Conservation (phyloP, 31 red algal genomes). For the Odonthalia washingtoniensis region DNA sequence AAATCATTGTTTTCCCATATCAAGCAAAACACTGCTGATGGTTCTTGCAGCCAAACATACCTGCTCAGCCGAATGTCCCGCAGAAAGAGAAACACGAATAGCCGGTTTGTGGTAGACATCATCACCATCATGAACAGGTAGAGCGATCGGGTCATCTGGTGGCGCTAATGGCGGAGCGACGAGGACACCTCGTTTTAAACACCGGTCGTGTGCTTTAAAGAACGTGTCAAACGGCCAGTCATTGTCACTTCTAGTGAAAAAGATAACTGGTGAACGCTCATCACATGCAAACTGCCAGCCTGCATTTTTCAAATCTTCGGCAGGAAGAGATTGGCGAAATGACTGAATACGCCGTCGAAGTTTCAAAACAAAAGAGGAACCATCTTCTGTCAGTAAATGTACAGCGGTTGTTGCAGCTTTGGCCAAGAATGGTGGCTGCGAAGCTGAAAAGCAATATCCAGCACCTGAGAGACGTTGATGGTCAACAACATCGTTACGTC, state of each 20-base stretch:
- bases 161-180: slow-evolving; percentile 63
- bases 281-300: slow-evolving; percentile 74
- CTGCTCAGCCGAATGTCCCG: slow-evolving; percentile 16
- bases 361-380: slow-evolving; percentile 38
- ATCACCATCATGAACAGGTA: background rate
- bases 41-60: slow-evolving; percentile 18
- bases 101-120: too few species aligned
- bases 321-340: slow-evolving; percentile 47
- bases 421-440: slow-evolving; percentile 97
- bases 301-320: slow-evolving; percentile 24
- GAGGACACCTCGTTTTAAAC: slow-evolving; percentile 65
- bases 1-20: background rate
- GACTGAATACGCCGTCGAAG: slow-evolving; percentile 55
- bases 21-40: slow-evolving; percentile 10
- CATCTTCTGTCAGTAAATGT: slow-evolving; percentile 58
- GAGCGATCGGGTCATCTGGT: slow-evolving; percentile 20
- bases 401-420: slow-evolving; percentile 72
- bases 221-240: slow-evolving; percentile 16
- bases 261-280: slow-evolving; percentile 64
- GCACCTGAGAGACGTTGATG: slow-evolving; percentile 96
- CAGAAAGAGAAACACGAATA: slow-evolving; percentile 33
- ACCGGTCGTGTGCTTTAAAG: slow-evolving; percentile 58
- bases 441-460: slow-evolving; percentile 97
- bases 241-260: slow-evolving; percentile 44
- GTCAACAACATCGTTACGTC: slow-evolving; percentile 74